A percentile compares a stretch with the other conserved stretches of the same genome.
Evolutionary conservation across 1,284 basidiomycete genomes (phyloP).

Genomic region (Melampsora abietis-canadensis): DNA sequence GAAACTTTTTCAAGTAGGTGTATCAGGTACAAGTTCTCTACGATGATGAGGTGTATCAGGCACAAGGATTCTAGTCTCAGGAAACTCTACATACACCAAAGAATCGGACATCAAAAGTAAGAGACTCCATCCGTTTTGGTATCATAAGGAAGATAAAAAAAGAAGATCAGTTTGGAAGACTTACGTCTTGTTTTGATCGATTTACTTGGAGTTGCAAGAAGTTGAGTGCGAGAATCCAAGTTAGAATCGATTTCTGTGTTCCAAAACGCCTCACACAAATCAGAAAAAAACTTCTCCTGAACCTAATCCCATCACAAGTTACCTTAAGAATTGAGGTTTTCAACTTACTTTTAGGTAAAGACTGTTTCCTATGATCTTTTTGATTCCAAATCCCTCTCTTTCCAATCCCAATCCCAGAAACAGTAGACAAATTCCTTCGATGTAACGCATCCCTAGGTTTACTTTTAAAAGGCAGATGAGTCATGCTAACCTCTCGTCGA

Average conservation of each 20-base stretch:
- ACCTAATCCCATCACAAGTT: background rate
- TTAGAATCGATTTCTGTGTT: background rate
- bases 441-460: background rate
- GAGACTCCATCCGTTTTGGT: background rate
- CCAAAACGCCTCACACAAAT: background rate
- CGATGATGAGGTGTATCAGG: conserved; percentile 26
- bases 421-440: too few species aligned
- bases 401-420: too few species aligned
- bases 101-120: too few species aligned
- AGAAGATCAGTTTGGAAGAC: background rate
- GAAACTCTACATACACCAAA: background rate
- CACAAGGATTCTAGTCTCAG: conserved; percentile 5
- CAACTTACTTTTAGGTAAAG: conserved; percentile 30
- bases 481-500: conserved; percentile 18
- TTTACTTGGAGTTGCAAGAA: conserved; percentile 18
- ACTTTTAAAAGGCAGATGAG: background rate
- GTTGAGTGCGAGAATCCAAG: conserved; percentile 5
- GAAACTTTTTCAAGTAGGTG: background rate
- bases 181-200: conserved; percentile 5
- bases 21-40: too few species aligned
- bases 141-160: background rate
- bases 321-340: background rate
- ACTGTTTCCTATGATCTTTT: conserved; percentile 24
- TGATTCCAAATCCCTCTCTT: too few species aligned
- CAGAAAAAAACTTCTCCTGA: background rate